Evolutionary conservation across 148 eudicot species (phyloP), one percentile per base, ranked within the genome.

Genomic region (Arbutus unedo): DNA sequence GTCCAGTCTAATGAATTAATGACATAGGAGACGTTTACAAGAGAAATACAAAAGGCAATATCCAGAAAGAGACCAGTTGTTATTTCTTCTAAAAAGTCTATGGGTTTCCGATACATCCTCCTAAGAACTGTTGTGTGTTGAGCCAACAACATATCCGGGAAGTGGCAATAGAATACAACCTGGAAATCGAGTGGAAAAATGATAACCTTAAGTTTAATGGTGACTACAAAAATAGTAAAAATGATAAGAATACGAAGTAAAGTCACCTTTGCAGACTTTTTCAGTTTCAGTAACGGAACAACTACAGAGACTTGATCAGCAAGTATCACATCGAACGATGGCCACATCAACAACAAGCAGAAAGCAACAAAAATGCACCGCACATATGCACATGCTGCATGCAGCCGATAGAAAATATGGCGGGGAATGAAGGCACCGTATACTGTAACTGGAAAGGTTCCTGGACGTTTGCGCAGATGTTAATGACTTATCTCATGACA

Each of bases 91-190:
- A 96, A 41, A 78, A 84, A 89, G 85, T 96, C 97, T 74, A 96
- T 90, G 70, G 99, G 99, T 84, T 87, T 94, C 75, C 99, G 90
- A 66, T 96, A 96, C 62, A 94, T 85, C 90, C 92, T 93, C 89
- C 97, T 85, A 31, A 94, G 88, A 18, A 84, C 0, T 45, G 98
- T 94, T 7, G 95, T 93, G 81, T 91, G 99, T 81, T 96, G 93
- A 77, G 99, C 98, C 76, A 96, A 87, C 81, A 96, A 88, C 86
- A 96, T 85, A 90, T 96, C 99, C 2, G 99, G 99, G 90, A 96
- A 96, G 91, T 96, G 98, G 81, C 97, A 94, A 83, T 94, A 96
- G 85, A 96, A 96, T 77, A 94, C 93, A 83, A 94, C 97, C 99
- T 96, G 87, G 70, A 91, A 21, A 64, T 38, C 70, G 19, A 73